A percentile compares a stretch with the other conserved stretches of the same genome.
Evolutionary conservation across 805 yeast species (phyloP).

Genomic region (Candida alai): DNA sequence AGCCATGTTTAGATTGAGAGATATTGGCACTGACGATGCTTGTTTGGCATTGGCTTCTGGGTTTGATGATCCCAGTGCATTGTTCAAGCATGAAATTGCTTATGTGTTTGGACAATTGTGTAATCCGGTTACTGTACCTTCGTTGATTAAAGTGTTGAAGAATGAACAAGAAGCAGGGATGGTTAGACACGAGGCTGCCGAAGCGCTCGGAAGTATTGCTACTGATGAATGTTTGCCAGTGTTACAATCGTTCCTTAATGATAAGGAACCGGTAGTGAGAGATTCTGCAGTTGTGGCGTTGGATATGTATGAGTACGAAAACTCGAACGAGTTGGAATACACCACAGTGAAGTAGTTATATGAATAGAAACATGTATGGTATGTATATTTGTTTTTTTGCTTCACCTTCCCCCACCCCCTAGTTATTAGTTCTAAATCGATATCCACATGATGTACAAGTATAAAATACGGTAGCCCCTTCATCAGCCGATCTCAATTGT

Average conservation of each 20-base stretch:
- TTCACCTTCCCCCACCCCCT: constrained; percentile 5
- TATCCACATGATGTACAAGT: constrained; percentile 93
- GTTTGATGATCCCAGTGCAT: constrained; percentile 83
- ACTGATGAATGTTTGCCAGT: constrained; percentile 93
- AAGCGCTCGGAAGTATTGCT: constrained; percentile 95
- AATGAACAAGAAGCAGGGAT: constrained; percentile 85
- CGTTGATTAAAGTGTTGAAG: constrained; percentile 76
- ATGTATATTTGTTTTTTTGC: background rate
- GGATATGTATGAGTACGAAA: constrained; percentile 97
- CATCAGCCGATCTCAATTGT: constrained; percentile 97
- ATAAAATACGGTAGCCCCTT: constrained; percentile 98
- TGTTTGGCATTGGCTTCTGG: constrained; percentile 89
- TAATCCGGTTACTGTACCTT: constrained; percentile 88
- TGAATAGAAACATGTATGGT: background rate
- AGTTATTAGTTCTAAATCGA: constrained; percentile 92
- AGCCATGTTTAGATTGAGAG: constrained; percentile 97
- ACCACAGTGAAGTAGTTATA: constrained; percentile 35
- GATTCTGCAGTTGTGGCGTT: constrained; percentile 96
- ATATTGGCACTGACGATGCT: constrained; percentile 90
- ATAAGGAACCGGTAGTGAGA: constrained; percentile 85
- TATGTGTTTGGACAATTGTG: constrained; percentile 97
- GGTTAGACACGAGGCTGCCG: constrained; percentile 99
- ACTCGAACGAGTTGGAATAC: constrained; percentile 76
- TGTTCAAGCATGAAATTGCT: constrained; percentile 96
- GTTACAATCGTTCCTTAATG: constrained; percentile 71